A percentile compares a stretch with the other conserved stretches of the same genome.
These are phyloP conservation scores for Magnusiomyces fungicola DNA, from an alignment of 1,139 yeast genomes.

Conservation along the genomic window DNA sequence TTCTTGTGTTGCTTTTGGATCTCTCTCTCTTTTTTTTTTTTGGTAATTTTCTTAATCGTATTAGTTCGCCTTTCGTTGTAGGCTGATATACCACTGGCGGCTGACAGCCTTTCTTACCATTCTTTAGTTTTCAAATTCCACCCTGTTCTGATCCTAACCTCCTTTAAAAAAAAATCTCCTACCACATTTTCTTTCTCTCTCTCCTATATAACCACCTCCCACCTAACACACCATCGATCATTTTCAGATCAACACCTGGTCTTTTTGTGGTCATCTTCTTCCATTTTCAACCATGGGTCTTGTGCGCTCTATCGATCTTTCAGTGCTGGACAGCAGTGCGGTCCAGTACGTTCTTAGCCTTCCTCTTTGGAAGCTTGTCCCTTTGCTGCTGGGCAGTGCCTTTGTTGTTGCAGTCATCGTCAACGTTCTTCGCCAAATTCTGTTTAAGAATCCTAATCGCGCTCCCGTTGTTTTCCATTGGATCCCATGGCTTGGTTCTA, in stretches of 20 bases:
- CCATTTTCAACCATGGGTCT: conserved; percentile 49
- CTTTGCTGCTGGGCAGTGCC: conserved; percentile 19
- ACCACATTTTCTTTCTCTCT: too few species aligned
- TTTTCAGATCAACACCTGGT: conserved; percentile 28
- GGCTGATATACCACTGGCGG: too few species aligned
- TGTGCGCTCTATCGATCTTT: conserved; percentile 13
- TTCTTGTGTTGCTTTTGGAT: too few species aligned
- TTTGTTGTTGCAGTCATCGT: conserved; percentile 41
- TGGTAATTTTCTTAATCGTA: too few species aligned
- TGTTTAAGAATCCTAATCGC: conserved; percentile 53
- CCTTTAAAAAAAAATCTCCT: too few species aligned
- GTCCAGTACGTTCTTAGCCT: conserved; percentile 13
- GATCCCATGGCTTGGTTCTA: conserved; percentile 95
- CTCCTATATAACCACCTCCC: too few species aligned
- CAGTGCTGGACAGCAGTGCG: background rate
- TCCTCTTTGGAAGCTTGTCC: conserved; percentile 25
- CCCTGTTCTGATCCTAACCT: too few species aligned
- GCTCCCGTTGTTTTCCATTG: conserved; percentile 84
- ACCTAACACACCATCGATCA: too few species aligned
- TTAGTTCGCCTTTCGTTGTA: too few species aligned
- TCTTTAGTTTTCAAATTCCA: too few species aligned
- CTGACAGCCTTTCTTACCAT: too few species aligned
- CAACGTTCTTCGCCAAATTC: conserved; percentile 62
- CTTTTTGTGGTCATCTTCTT: conserved; percentile 48
- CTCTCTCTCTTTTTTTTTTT: too few species aligned